phyloP scores from a whole-genome alignment of 352 stramenopile species.

The Phytophthora tubulina region DNA sequence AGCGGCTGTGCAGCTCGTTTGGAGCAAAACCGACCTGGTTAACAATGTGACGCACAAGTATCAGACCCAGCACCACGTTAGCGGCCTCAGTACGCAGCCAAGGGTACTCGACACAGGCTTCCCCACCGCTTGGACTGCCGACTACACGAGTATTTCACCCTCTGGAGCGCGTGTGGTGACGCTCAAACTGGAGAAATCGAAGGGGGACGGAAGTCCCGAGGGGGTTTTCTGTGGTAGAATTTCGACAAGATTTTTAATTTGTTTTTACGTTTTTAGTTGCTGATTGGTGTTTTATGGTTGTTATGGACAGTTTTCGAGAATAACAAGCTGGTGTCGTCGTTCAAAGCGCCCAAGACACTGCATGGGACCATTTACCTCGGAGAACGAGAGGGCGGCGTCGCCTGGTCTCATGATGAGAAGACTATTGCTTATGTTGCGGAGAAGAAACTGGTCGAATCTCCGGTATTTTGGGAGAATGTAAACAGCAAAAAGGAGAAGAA shows the following conservation, averaged over 20 bases:
- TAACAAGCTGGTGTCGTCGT: conserved; percentile 52
- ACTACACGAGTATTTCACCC: conserved; percentile 65
- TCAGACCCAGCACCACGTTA: conserved; percentile 64
- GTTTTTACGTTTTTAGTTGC: conserved; percentile 3
- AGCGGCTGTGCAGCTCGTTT: conserved; percentile 64
- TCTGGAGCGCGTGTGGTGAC: conserved; percentile 62
- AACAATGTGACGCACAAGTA: conserved; percentile 67
- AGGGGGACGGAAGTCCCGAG: conserved; percentile 44
- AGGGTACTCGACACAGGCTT: conserved; percentile 47
- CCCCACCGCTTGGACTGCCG: conserved; percentile 50
- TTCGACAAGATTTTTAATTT: background rate
- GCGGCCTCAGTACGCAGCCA: conserved; percentile 27
- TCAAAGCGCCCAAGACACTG: conserved; percentile 75
- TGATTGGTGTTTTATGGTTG: background rate
- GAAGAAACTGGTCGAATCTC: conserved; percentile 59
- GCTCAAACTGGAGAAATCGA: conserved; percentile 64
- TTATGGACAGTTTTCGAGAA: conserved; percentile 50
- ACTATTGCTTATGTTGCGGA: conserved; percentile 82
- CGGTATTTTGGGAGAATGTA: conserved; percentile 66
- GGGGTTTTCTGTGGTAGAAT: conserved; percentile 56
- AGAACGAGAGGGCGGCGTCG: conserved; percentile 75
- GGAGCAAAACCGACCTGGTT: conserved; percentile 68
- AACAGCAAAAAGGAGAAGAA: conserved; percentile 53
- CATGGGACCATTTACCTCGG: conserved; percentile 78
- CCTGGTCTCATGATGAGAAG: conserved; percentile 81